phyloP scores from a whole-genome alignment of 1,139 yeast genomes.

The Tardiomyces depauwii region DNA sequence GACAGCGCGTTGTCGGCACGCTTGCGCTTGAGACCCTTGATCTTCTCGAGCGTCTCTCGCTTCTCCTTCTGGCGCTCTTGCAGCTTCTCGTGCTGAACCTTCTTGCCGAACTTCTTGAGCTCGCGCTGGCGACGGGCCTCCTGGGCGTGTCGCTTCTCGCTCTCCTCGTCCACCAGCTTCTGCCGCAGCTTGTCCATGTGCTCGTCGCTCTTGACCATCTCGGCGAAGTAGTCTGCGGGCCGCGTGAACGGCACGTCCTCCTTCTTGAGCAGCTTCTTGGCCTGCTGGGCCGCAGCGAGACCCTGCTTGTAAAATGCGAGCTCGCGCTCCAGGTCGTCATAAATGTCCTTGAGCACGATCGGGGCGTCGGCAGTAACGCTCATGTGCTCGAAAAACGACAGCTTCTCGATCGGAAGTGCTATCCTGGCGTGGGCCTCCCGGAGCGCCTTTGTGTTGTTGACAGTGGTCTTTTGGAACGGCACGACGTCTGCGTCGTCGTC shows the following conservation, averaged over 20 bases:
- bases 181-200: constrained; percentile 92
- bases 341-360: constrained; percentile 71
- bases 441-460: constrained; percentile 32
- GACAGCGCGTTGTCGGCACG: constrained; percentile 67
- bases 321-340: constrained; percentile 89
- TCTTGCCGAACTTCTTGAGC: constrained; percentile 94
- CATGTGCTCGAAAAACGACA: constrained; percentile 77
- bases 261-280: constrained; percentile 51
- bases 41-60: constrained; percentile 82
- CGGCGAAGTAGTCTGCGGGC: constrained; percentile 95
- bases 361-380: constrained; percentile 49
- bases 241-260: constrained; percentile 80
- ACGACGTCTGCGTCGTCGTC: constrained; percentile 83
- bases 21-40: constrained; percentile 80
- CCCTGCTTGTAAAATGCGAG: constrained; percentile 86
- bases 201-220: constrained; percentile 95
- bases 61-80: constrained; percentile 93
- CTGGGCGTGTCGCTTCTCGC: constrained; percentile 82
- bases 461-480: constrained; percentile 79
- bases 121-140: constrained; percentile 93
- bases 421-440: constrained; percentile 23
- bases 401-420: constrained; percentile 31
- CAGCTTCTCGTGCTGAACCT: constrained; percentile 86
- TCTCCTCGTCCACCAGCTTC: constrained; percentile 75
- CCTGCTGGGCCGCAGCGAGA: constrained; percentile 68